Conservation (phyloP, 2,329 filamentous ascomycete genomes). For the Botrytis pseudocinerea region DNA sequence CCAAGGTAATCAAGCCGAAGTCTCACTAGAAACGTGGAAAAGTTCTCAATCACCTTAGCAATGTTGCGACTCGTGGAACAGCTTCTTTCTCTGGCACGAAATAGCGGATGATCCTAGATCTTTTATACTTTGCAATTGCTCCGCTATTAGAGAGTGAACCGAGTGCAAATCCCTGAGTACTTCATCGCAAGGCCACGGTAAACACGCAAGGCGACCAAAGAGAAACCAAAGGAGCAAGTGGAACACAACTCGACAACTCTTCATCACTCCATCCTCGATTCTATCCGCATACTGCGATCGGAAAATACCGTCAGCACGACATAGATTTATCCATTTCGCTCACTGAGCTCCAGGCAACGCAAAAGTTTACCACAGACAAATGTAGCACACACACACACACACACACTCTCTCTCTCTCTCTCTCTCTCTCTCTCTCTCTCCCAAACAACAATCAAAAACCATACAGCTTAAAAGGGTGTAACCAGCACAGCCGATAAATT, state of each 20-base stretch:
- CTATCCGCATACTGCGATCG: fast-evolving
- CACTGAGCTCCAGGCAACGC: not conserved
- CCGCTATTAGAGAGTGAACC: not conserved
- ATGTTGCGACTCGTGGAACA: fast-evolving
- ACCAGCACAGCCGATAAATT: not conserved
- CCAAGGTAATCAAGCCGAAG: not conserved
- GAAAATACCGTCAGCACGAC: not conserved
- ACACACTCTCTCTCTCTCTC: not conserved
- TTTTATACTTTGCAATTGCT: not conserved
- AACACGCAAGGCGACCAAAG: not conserved
- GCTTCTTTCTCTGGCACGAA: not conserved
- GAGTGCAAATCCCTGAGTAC: not conserved
- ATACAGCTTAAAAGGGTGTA: not conserved
- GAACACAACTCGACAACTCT: too few relatives aligned
- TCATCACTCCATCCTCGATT: not conserved
- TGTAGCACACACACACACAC: not conserved
- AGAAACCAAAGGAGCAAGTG: not conserved
- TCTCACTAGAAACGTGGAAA: fast-evolving
- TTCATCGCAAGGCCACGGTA: not conserved
- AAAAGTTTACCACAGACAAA: not conserved
- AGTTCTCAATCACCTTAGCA: not conserved
- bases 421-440: not conserved
- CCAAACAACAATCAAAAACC: not conserved
- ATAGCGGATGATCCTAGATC: not conserved
- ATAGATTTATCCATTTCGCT: not conserved